A percentile compares a stretch with the other conserved stretches of the same genome.
Conservation (phyloP, 495 filamentous ascomycete species). For the Hypoxylon perforatum region DNA sequence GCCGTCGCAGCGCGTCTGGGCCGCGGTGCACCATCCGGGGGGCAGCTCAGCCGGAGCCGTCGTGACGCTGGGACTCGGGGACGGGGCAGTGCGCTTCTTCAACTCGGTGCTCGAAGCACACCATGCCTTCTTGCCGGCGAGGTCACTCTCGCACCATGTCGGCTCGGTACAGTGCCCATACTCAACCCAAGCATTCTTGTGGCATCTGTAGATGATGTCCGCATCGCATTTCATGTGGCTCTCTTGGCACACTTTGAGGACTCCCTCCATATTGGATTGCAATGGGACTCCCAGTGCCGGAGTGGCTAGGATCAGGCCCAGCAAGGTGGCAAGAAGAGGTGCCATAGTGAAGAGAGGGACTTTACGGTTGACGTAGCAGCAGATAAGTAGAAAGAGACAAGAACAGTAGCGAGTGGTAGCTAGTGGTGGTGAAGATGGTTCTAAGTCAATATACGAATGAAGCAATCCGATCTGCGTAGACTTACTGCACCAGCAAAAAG, state of each 20-base stretch:
- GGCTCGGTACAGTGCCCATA: not conserved
- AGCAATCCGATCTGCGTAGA: conserved; percentile 1
- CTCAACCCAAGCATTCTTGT: not conserved
- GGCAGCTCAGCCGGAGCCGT: not conserved
- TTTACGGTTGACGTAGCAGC: too few relatives aligned
- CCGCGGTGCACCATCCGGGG: not conserved
- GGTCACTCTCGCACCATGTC: not conserved
- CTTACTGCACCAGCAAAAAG: not conserved
- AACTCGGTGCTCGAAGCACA: not conserved
- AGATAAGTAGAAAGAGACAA: too few relatives aligned
- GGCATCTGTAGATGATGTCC: conserved; percentile 3
- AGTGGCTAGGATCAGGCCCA: conserved; percentile 5
- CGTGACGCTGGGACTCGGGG: not conserved
- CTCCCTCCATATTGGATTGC: not conserved
- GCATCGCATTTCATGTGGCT: conserved; percentile 1
- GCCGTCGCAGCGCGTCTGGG: conserved; percentile 12
- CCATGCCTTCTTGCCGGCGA: not conserved
- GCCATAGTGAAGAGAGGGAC: conserved; percentile 3
- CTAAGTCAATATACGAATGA: conserved; percentile 10
- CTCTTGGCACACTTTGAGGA: not conserved
- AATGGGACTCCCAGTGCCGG: conserved; percentile 1
- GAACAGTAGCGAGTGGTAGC: not conserved
- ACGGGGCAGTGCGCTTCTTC: not conserved
- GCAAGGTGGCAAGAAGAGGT: not conserved
- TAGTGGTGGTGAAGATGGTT: not conserved